Evolutionary conservation across 139 green algal genomes (phyloP).

Genomic region (Desmodesmus armatus): DNA sequence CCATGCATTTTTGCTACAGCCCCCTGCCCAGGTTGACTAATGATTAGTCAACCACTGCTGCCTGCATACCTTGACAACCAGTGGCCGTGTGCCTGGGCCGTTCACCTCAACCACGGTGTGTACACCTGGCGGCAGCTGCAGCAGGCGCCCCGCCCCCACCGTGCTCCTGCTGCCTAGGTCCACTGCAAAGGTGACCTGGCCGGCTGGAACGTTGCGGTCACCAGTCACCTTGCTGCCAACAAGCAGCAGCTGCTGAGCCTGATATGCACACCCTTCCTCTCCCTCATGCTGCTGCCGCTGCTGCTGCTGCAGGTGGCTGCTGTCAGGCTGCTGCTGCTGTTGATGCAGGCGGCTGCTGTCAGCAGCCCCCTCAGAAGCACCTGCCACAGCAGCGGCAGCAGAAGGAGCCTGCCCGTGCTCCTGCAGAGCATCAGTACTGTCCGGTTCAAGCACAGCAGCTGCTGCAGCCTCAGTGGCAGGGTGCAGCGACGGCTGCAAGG

Average conservation of each 20-base stretch:
- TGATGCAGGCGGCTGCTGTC: no score
- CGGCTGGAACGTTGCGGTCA: conserved; percentile 33
- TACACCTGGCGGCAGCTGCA: conserved; percentile 3
- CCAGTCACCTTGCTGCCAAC: conserved; percentile 38
- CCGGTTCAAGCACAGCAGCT: neutral
- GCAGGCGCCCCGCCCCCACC: neutral
- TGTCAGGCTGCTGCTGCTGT: no score
- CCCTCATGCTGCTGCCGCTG: neutral
- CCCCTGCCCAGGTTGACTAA: no score
- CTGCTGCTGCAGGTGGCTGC: no score
- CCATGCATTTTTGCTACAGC: no score
- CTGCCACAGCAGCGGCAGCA: no score
- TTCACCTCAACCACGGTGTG: conserved; percentile 9
- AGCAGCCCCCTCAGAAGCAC: no score
- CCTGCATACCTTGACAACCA: conserved; percentile 23
- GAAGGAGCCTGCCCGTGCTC: no score
- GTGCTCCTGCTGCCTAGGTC: conserved; percentile 25
- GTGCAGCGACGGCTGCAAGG: no score
- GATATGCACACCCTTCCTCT: neutral
- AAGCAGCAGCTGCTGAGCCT: neutral
- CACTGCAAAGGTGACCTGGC: conserved; percentile 34
- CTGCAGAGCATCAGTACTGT: no score
- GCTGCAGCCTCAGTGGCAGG: no score
- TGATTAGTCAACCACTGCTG: neutral
- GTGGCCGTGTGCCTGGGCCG: conserved; percentile 5